These are phyloP conservation scores for Pilobolus umbonatus DNA, from an alignment of 192 early-diverging fungal genomes.

Conservation along the genomic window DNA sequence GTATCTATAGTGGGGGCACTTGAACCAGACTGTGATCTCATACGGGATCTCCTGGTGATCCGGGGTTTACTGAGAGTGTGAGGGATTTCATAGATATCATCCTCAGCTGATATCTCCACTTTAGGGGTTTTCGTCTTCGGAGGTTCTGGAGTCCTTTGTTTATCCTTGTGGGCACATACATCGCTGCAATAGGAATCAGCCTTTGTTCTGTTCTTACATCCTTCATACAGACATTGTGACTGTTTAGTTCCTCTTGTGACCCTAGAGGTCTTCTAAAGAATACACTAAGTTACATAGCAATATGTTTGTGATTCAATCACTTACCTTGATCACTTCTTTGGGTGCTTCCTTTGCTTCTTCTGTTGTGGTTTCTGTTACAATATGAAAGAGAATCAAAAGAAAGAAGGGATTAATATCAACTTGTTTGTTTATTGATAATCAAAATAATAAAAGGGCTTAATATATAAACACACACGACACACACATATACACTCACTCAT, in stretches of 20 bases:
- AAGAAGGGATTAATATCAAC: no score
- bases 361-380: not conserved
- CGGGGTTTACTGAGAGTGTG: no score
- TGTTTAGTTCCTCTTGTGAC: conserved; percentile 7
- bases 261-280: not conserved
- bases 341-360: not conserved
- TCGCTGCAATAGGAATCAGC: conserved; percentile 27
- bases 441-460: no score
- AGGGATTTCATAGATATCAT: not conserved
- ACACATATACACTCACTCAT: no score
- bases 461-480: no score
- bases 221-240: conserved; percentile 10
- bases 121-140: not conserved
- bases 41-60: no score
- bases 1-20: no score
- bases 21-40: no score
- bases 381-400: no score
- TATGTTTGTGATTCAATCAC: no score
- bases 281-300: not conserved
- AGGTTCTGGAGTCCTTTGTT: not conserved
- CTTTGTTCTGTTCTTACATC: conserved; percentile 21
- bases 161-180: conserved; percentile 13
- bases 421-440: no score
- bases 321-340: not conserved
- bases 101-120: not conserved